Evolutionary conservation across 2,329 filamentous ascomycete genomes (phyloP), one percentile per base, ranked within the genome.

Genomic region (Hymenoscyphus linearis): DNA sequence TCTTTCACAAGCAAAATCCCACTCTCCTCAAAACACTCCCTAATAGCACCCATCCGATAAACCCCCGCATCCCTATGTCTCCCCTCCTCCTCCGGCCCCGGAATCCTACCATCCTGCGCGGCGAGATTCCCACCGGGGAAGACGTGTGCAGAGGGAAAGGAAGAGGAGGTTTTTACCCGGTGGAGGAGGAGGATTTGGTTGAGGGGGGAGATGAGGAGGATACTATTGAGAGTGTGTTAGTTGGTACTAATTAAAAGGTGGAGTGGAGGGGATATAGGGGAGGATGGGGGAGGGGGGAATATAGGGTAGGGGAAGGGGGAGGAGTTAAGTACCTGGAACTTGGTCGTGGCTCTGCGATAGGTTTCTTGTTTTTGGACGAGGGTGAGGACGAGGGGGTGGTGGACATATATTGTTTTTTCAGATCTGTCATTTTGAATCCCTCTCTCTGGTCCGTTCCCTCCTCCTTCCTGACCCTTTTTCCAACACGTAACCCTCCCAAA

Each of bases 21-120:
- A 66, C 90, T 93, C 77, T 98, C 95, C 73, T 99, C 95, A 71
- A 98, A 98, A 0, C 91, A 91, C 78, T 98, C 95, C 6, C 95
- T 82, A 26, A 98, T 85, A 0, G 93, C 95, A 5, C 88, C 92
- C 37, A 90, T 76, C n/a, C 92, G 81, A 71, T 97, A 97, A 2
- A 85, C 82, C 0, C 79, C 76, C 0, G 85, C 85, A 72, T 97
- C 93, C 12, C 79, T 74, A 69, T 97, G 92, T 13, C 87, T 78
- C 10, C 75, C 77, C 0, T 78, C 74, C 31, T 84, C 78, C 16
- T 80, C 79, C 0, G 72, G 68, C 0, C 64, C 65, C 0, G 82
- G 80, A 1, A 84, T 73, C 0, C 66, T 66, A 2, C 90, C 92
- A 68, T 98, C 93, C 69, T 96, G 91, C 22, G 83, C 83, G 0